Evolutionary conservation across 2,329 filamentous ascomycete genomes (phyloP).

Genomic region (Fulvia fulva): DNA sequence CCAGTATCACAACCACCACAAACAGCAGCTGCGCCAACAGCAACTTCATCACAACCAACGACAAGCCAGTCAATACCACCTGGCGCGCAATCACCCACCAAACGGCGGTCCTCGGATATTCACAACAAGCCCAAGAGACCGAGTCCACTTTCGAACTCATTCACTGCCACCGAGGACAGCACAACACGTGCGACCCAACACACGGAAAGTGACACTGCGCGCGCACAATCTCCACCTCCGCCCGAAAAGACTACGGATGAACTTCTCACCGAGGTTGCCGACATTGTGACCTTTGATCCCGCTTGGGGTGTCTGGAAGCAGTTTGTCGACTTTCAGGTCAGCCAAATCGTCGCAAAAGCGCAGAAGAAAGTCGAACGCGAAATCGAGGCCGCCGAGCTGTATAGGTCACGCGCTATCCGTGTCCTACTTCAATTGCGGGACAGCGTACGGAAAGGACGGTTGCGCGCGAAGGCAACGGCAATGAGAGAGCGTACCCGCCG

Average conservation of each 20-base stretch:
- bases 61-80: constrained; percentile 3
- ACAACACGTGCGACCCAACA: background rate
- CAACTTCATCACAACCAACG: background rate
- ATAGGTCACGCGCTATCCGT: constrained; percentile 1
- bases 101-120: constrained; percentile 13
- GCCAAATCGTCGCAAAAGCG: constrained; percentile 33
- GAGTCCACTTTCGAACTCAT: constrained; percentile 33
- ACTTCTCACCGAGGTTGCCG: constrained; percentile 32
- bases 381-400: constrained; percentile 27
- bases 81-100: constrained; percentile 17
- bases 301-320: constrained; percentile 43
- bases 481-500: constrained; percentile 31
- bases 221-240: constrained; percentile 8
- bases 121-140: constrained; percentile 31
- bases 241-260: constrained; percentile 8
- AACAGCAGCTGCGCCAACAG: background rate
- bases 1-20: constrained; percentile 10
- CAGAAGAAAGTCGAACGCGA: constrained; percentile 33
- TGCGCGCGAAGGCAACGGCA: constrained; percentile 36
- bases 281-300: constrained; percentile 36
- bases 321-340: constrained; percentile 40
- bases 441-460: constrained; percentile 33
- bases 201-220: background rate
- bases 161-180: constrained; percentile 22
- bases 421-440: constrained; percentile 33